Conservation (phyloP, 768 basidiomycete genomes). For the Leccinum fibrillosum region DNA sequence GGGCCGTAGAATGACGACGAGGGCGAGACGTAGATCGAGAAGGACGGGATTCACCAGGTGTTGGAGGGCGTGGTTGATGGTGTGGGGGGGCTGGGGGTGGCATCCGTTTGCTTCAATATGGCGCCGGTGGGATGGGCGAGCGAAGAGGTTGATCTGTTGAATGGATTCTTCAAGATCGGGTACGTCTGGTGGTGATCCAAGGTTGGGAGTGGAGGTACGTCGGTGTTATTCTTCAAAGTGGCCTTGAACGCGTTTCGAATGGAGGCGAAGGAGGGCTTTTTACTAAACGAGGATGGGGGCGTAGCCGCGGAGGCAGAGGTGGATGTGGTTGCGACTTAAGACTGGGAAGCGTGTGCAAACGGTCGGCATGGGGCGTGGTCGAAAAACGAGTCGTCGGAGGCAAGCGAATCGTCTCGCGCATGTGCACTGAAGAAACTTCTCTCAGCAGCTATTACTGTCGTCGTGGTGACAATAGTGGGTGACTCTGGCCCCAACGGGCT, state of each 20-base stretch:
- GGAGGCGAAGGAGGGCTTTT: constrained; percentile 84
- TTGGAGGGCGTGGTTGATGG: constrained; percentile 54
- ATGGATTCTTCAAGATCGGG: constrained; percentile 77
- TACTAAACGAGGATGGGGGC: constrained; percentile 53
- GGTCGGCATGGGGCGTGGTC: constrained; percentile 60
- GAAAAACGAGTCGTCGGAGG: constrained; percentile 71
- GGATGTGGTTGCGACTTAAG: constrained; percentile 58
- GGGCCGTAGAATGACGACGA: constrained; percentile 57
- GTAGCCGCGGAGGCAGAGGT: constrained; percentile 17
- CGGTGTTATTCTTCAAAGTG: constrained; percentile 44
- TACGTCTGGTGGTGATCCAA: constrained; percentile 62
- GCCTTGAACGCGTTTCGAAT: constrained; percentile 85
- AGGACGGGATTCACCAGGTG: constrained; percentile 44
- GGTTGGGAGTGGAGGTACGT: constrained; percentile 75
- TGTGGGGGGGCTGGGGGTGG: constrained; percentile 47
- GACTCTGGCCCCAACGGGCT: constrained; percentile 59
- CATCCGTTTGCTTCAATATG: constrained; percentile 37
- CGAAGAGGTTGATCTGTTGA: constrained; percentile 79
- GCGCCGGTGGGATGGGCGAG: constrained; percentile 47
- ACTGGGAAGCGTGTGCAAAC: constrained; percentile 69
- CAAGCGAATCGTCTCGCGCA: constrained; percentile 70
- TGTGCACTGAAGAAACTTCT: constrained; percentile 60
- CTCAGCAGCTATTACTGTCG: constrained; percentile 40
- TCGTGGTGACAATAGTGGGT: constrained; percentile 56
- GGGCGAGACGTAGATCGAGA: constrained; percentile 39